phyloP scores from a whole-genome alignment of 352 stramenopile species.

The Phytophthora tubulina region DNA sequence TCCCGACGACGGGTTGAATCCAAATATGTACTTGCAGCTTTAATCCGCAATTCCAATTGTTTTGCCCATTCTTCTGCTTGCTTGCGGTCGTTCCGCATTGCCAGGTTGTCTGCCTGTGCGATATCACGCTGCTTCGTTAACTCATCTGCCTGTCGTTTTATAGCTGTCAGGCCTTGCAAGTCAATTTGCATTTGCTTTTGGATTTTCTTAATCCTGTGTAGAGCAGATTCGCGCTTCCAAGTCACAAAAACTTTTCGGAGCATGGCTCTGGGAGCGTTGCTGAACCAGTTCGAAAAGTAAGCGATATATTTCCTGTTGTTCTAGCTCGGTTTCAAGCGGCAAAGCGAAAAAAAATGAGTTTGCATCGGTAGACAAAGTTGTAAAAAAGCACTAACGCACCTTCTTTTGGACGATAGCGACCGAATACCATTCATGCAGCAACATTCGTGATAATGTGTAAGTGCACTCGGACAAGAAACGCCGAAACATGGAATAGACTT shows the following conservation, averaged over 20 bases:
- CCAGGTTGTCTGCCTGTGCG: slow-evolving; percentile 58
- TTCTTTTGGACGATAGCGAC: slow-evolving; percentile 69
- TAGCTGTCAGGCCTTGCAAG: slow-evolving; percentile 37
- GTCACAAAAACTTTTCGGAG: slow-evolving; percentile 60
- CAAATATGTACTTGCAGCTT: slow-evolving; percentile 63
- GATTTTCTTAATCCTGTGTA: slow-evolving; percentile 43
- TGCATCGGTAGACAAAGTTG: not conserved
- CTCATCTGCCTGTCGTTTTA: slow-evolving; percentile 70
- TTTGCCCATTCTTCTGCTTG: slow-evolving; percentile 62
- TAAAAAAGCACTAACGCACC: slow-evolving; percentile 31
- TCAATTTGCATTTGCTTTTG: slow-evolving; percentile 52
- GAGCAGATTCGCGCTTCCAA: slow-evolving; percentile 57
- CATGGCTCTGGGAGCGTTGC: slow-evolving; percentile 58
- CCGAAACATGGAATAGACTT: slow-evolving; percentile 64
- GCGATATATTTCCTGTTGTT: slow-evolving; percentile 79
- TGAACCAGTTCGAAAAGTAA: slow-evolving; percentile 81
- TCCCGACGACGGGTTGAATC: slow-evolving; percentile 60
- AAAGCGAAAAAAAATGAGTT: not conserved
- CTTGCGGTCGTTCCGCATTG: slow-evolving; percentile 69
- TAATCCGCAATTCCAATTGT: slow-evolving; percentile 62
- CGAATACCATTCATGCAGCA: slow-evolving; percentile 79
- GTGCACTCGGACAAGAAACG: slow-evolving; percentile 63
- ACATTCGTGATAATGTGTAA: slow-evolving; percentile 52
- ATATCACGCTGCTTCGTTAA: slow-evolving; percentile 57
- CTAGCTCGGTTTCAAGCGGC: slow-evolving; percentile 20